Evolutionary conservation across 495 filamentous ascomycete genomes (phyloP), one percentile per base, ranked within the genome.

Genomic region (Cenococcum geophilum): DNA sequence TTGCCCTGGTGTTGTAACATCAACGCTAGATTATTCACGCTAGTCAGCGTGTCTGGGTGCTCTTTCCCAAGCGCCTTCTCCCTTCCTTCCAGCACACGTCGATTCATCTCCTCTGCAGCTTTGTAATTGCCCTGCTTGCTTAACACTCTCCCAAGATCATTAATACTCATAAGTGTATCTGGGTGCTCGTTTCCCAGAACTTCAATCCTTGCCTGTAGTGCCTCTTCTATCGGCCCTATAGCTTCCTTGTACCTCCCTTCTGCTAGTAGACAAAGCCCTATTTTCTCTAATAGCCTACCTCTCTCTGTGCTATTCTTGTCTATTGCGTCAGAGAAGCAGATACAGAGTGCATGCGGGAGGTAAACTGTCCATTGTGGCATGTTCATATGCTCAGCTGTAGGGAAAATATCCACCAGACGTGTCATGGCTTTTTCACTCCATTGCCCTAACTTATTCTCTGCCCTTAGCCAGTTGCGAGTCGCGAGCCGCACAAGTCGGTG

Each of bases 401-500:
- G 69, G 22, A 75, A 69, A n/a, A 70, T 12, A 11, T 68, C 18
- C 37, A 36, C 49, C 35, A 71, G 42, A 14, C 47, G 70, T 12
- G 57, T 34, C 32, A 58, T 58, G 4, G 65, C 54, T 47, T 57
- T 68, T 47, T 34, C 5, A 34, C 56, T 61, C 58, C 59, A 59
- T 21, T 21, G 20, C 18, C 22, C 47, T 51, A 67, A 57, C 34
- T 23, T 14, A 18, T 63, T 67, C 42, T 63, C 43, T 43, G 58
- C 57, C 59, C 61, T 66, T 8, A 76, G 49, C 74, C 73, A 76
- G 55, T 68, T 70, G 42, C 72, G 51, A 0, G 65, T 73, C 12
- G 71, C 71, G 16, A 75, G 62, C 67, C 74, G 71, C 27, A 78
- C 73, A 0, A 78, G 69, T 51, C 68, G 70, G 58, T 76, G 74